A percentile compares a stretch with the other conserved stretches of the same genome.
phyloP scores from a whole-genome alignment of 2,329 filamentous ascomycete species.

The Pyrenochaeta sp. region DNA sequence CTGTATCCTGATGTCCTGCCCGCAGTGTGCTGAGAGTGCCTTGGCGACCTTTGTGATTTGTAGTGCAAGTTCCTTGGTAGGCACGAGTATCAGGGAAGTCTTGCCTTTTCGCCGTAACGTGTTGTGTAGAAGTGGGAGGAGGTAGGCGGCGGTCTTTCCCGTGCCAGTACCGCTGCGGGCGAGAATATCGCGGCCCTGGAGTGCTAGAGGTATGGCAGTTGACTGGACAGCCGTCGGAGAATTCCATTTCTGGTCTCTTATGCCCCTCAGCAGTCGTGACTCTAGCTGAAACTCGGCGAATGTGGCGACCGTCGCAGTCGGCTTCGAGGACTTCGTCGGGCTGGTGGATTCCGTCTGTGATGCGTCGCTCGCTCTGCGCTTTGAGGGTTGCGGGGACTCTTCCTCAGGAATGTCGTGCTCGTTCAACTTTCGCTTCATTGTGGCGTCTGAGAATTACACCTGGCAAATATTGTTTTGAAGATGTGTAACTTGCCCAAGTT shows the following conservation, averaged over 20 bases:
- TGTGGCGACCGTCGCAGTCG: conserved; percentile 48
- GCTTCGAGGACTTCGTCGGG: conserved; percentile 22
- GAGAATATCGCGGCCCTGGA: conserved; percentile 88
- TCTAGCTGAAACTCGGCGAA: conserved; percentile 86
- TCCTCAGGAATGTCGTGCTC: conserved; percentile 57
- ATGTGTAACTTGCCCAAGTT: conserved; percentile 7
- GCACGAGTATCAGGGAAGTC: conserved; percentile 87
- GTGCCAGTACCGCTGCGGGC: conserved; percentile 94
- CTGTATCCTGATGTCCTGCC: conserved; percentile 80
- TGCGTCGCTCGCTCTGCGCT: conserved; percentile 32
- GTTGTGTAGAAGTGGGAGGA: conserved; percentile 85
- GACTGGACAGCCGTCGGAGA: conserved; percentile 89
- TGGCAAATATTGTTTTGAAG: background rate
- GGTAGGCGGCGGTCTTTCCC: conserved; percentile 96
- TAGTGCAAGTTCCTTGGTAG: conserved; percentile 91
- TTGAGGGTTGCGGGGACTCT: conserved; percentile 20
- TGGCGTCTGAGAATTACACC: conserved; percentile 7
- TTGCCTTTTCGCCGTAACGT: conserved; percentile 81
- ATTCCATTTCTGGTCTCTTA: conserved; percentile 83
- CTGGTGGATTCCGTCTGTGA: conserved; percentile 27
- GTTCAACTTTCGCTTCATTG: conserved; percentile 59
- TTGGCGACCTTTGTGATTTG: conserved; percentile 85
- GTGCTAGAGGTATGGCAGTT: conserved; percentile 84
- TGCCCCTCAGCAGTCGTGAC: conserved; percentile 82
- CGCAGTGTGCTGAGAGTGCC: conserved; percentile 81